Conservation (phyloP, 306 rosid species). For the Dalbergia cochinchinensis region DNA sequence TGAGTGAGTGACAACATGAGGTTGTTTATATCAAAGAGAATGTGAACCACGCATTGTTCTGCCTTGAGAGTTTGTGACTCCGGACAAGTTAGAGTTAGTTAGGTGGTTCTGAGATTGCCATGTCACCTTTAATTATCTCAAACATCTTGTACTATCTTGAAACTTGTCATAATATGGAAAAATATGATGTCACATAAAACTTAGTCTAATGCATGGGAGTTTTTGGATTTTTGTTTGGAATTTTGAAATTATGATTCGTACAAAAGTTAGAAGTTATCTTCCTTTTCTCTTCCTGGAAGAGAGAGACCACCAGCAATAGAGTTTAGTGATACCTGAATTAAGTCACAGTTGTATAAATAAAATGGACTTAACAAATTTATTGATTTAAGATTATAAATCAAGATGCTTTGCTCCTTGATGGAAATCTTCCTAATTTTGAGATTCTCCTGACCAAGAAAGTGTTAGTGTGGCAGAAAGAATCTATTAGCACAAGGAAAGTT, state of each 20-base stretch:
- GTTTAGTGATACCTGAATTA: background rate
- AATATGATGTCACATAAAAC: no score
- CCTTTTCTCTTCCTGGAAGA: background rate
- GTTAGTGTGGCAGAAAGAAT: background rate
- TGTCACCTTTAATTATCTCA: conserved; percentile 42
- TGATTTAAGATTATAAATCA: background rate
- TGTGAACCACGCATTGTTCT: conserved; percentile 57
- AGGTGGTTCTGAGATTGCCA: conserved; percentile 70
- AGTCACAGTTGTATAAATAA: background rate
- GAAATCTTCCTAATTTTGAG: no score
- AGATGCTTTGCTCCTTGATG: background rate
- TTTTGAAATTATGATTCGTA: no score
- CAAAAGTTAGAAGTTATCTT: background rate
- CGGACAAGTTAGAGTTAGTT: conserved; percentile 37
- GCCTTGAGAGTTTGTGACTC: background rate
- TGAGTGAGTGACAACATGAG: conserved; percentile 10
- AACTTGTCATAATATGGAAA: background rate
- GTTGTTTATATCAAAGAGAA: conserved; percentile 51
- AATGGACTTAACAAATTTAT: background rate
- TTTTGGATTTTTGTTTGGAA: no score
- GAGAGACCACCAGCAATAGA: background rate
- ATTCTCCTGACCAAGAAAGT: background rate
- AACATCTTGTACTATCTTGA: background rate
- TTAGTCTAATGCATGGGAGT: no score
- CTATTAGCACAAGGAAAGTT: background rate